These are phyloP conservation scores for Aspergillus kassunensis DNA, from an alignment of 495 filamentous ascomycete species.

Conservation along the genomic window DNA sequence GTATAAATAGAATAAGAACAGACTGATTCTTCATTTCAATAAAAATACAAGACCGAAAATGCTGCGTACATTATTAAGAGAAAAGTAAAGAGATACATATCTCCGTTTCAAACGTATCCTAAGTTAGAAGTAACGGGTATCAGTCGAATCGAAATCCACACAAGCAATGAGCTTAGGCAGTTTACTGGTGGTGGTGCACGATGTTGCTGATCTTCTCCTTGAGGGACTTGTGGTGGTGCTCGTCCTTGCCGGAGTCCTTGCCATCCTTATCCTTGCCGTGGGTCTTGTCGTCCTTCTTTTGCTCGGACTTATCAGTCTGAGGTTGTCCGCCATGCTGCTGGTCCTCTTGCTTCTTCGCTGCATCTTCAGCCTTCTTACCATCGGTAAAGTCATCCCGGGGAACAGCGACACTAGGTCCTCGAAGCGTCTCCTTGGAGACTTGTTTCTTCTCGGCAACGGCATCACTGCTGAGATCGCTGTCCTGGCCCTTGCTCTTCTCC, in stretches of 20 bases:
- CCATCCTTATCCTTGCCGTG: neutral
- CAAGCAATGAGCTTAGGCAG: neutral
- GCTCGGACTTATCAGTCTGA: neutral
- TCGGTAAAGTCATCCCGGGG: slow-evolving; percentile 27
- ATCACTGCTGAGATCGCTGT: neutral
- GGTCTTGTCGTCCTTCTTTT: neutral
- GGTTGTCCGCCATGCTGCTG: neutral
- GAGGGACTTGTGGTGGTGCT: slow-evolving; percentile 4
- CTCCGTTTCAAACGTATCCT: too few species aligned
- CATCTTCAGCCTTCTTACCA: slow-evolving; percentile 22
- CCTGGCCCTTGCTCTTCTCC: neutral
- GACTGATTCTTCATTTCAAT: too few species aligned
- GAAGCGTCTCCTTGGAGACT: slow-evolving; percentile 34
- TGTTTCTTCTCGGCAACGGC: slow-evolving; percentile 3
- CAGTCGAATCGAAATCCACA: too few species aligned
- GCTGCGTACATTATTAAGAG: too few species aligned
- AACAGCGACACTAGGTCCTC: slow-evolving; percentile 30
- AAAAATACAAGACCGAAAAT: too few species aligned
- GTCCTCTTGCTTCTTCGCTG: slow-evolving; percentile 6
- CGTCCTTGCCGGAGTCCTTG: neutral
- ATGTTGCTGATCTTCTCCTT: slow-evolving; percentile 5
- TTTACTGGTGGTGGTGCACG: neutral
- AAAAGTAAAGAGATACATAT: too few species aligned
- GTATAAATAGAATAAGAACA: too few species aligned
- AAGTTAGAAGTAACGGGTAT: too few species aligned